A percentile compares a stretch with the other conserved stretches of the same genome.
These are phyloP conservation scores for Ailanthus altissimus DNA, from an alignment of 345 rosid genomes.

Conservation along the genomic window DNA sequence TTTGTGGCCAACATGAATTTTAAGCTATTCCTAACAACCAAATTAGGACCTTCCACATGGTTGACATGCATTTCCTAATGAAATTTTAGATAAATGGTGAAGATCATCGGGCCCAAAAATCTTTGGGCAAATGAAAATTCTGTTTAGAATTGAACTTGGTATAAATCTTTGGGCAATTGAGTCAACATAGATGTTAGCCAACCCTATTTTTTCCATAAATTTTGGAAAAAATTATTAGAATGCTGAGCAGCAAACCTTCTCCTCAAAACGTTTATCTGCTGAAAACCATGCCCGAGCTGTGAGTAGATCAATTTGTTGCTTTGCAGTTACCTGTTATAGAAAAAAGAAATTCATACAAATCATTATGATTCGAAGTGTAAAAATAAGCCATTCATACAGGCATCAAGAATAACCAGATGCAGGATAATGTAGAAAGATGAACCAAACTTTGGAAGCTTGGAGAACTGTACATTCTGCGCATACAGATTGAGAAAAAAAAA, in stretches of 20 bases:
- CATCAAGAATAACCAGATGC: neutral
- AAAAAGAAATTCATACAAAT: neutral
- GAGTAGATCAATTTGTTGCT: slow-evolving; percentile 70
- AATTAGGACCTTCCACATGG: neutral
- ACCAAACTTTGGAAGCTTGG: neutral
- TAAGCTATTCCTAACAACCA: neutral
- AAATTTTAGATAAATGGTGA: neutral
- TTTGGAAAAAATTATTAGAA: neutral
- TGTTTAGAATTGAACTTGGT: neutral
- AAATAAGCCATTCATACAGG: neutral
- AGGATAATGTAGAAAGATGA: neutral
- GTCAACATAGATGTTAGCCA: neutral
- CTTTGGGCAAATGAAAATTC: neutral
- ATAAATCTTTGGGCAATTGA: neutral
- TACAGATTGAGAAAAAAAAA: slow-evolving; percentile 1
- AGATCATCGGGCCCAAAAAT: neutral
- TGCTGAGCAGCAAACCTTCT: slow-evolving; percentile 56
- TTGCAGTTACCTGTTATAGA: slow-evolving; percentile 57
- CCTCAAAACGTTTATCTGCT: slow-evolving; percentile 62
- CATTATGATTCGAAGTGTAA: neutral
- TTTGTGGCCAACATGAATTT: neutral
- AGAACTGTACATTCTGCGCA: neutral
- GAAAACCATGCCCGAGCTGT: slow-evolving; percentile 90
- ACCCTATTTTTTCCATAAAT: neutral
- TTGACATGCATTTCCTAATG: neutral